Percentiles rank a stretch among this genome's conserved stretches.
phyloP scores from a whole-genome alignment of 306 rosid genomes.

The Lathyrus aphaca region DNA sequence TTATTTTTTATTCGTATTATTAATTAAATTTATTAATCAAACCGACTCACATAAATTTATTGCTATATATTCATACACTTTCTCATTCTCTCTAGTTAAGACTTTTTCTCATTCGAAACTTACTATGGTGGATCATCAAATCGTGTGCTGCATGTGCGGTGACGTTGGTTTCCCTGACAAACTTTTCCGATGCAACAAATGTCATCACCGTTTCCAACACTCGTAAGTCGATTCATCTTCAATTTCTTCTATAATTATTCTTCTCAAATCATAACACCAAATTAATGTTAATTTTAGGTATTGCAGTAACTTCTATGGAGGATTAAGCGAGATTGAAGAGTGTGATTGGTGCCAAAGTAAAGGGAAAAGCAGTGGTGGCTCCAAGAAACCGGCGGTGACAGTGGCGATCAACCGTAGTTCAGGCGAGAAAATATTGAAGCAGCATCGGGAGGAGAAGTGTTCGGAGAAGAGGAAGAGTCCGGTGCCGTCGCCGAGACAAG shows the following conservation, averaged over 20 bases:
- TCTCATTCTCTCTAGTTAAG: not conserved
- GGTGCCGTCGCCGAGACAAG: slow-evolving; percentile 73
- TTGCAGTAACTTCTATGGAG: slow-evolving; percentile 80
- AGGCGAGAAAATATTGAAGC: slow-evolving; percentile 9
- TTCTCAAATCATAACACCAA: no score
- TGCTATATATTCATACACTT: not conserved
- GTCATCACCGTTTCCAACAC: slow-evolving; percentile 90
- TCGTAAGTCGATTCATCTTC: slow-evolving; percentile 46
- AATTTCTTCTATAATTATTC: no score
- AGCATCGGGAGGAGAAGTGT: not conserved
- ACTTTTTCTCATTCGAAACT: not conserved
- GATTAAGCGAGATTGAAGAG: slow-evolving; percentile 52
- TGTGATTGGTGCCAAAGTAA: slow-evolving; percentile 96
- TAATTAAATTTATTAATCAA: not conserved
- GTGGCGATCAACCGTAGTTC: slow-evolving; percentile 48
- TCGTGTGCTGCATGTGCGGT: slow-evolving; percentile 96
- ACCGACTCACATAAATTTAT: not conserved
- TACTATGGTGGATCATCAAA: slow-evolving; percentile 76
- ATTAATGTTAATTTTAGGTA: slow-evolving; percentile 46
- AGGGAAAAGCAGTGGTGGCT: slow-evolving; percentile 43
- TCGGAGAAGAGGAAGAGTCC: slow-evolving; percentile 49
- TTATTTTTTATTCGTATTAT: not conserved
- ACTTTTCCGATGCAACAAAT: slow-evolving; percentile 91
- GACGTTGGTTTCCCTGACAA: slow-evolving; percentile 92
- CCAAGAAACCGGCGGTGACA: slow-evolving; percentile 41